These are phyloP conservation scores for Tuber calosporum DNA, from an alignment of 495 filamentous ascomycete genomes.

Conservation along the genomic window DNA sequence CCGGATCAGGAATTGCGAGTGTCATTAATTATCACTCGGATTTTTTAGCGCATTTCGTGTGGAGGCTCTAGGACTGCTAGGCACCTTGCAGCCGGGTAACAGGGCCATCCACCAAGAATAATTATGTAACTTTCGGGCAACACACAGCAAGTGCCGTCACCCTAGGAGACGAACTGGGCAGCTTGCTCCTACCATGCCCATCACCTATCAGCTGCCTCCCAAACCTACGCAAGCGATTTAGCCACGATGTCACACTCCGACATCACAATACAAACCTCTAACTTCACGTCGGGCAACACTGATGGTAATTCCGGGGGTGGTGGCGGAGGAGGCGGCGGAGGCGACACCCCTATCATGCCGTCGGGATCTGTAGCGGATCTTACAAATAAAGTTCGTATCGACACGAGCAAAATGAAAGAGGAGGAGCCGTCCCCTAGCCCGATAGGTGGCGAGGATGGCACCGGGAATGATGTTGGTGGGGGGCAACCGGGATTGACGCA, in stretches of 20 bases:
- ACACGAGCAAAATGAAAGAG: slow-evolving; percentile 31
- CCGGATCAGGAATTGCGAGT: background rate
- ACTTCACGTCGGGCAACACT: background rate
- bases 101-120: background rate
- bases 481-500: slow-evolving; percentile 36
- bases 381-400: slow-evolving; percentile 28
- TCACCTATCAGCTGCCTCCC: background rate
- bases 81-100: background rate
- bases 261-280: background rate
- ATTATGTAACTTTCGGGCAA: background rate
- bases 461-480: slow-evolving; percentile 8
- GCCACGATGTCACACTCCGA: background rate
- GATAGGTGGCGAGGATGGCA: background rate
- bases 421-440: slow-evolving; percentile 5
- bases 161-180: background rate
- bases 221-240: background rate
- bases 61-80: background rate
- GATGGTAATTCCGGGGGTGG: background rate
- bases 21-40: background rate
- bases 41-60: background rate
- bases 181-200: background rate
- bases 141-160: background rate
- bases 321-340: background rate
- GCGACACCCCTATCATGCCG: background rate
- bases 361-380: slow-evolving; percentile 13